Evolutionary conservation across 495 filamentous ascomycete genomes (phyloP).

Genomic region (Aspergillus affinis): DNA sequence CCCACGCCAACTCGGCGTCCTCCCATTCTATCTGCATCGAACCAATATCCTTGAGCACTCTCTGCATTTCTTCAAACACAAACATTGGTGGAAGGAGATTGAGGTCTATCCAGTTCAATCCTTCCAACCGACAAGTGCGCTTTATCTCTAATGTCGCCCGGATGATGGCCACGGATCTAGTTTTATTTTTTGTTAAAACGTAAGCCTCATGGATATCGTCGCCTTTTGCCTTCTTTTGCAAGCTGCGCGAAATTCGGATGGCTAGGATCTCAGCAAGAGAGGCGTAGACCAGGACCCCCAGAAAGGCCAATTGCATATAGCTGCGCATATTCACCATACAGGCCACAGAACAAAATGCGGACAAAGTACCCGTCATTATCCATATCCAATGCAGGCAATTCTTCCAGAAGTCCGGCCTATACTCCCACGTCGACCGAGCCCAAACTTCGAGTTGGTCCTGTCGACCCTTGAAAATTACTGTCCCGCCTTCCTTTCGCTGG

Average conservation of each 20-base stretch:
- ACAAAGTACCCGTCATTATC: slow-evolving; percentile 26
- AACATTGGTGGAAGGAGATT: slow-evolving; percentile 21
- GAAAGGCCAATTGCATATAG: slow-evolving; percentile 26
- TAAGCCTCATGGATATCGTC: not conserved
- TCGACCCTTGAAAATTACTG: slow-evolving; percentile 33
- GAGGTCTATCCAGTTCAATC: slow-evolving; percentile 27
- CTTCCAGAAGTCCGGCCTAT: slow-evolving; percentile 14
- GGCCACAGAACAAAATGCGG: slow-evolving; percentile 27
- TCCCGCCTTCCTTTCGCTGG: slow-evolving; percentile 30
- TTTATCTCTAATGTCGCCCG: slow-evolving; percentile 19
- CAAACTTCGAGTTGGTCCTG: slow-evolving; percentile 29
- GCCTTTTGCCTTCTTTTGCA: slow-evolving; percentile 23
- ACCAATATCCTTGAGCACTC: not conserved
- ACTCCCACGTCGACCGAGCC: slow-evolving; percentile 34
- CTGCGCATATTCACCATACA: slow-evolving; percentile 37
- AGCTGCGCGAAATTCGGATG: slow-evolving; percentile 23
- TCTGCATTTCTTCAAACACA: slow-evolving; percentile 27
- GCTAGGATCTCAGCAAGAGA: slow-evolving; percentile 29
- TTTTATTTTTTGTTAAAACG: slow-evolving; percentile 1
- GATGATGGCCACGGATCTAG: not conserved
- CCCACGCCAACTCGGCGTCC: not conserved
- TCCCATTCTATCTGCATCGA: not conserved
- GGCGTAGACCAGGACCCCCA: slow-evolving; percentile 25
- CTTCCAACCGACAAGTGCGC: slow-evolving; percentile 18
- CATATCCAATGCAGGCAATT: slow-evolving; percentile 11